Evolutionary conservation across 2,329 filamentous ascomycete genomes (phyloP).

Genomic region (Chaetomium sp.): DNA sequence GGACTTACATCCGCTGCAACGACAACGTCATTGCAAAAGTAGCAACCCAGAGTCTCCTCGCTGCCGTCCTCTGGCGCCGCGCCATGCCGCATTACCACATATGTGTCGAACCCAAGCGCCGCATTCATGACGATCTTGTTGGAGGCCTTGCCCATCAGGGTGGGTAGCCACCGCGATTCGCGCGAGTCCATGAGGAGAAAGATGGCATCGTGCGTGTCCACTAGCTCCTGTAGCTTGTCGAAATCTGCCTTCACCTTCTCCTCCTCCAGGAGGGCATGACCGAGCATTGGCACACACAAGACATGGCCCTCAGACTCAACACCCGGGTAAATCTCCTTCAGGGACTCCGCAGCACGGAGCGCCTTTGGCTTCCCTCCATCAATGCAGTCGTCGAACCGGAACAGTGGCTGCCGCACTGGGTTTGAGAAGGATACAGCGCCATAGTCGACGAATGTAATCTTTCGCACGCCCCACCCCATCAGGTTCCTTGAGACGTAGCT

Average conservation of each 20-base stretch:
- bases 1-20: conserved; percentile 83
- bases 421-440: conserved; percentile 94
- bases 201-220: conserved; percentile 84
- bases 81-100: conserved; percentile 95
- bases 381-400: conserved; percentile 85
- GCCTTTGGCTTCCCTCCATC: conserved; percentile 86
- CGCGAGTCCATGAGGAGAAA: conserved; percentile 98
- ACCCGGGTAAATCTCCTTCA: conserved; percentile 87
- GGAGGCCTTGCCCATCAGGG: conserved; percentile 89
- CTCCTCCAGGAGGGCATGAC: conserved; percentile 80
- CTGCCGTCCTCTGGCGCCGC: conserved; percentile 59
- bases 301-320: conserved; percentile 79
- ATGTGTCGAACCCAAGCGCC: conserved; percentile 93
- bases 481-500: conserved; percentile 91
- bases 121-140: conserved; percentile 97
- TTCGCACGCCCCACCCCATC: conserved; percentile 92
- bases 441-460: conserved; percentile 95
- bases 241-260: conserved; percentile 71
- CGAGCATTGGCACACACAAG: conserved; percentile 91
- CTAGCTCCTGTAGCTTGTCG: conserved; percentile 70
- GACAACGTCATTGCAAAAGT: conserved; percentile 98
- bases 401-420: conserved; percentile 90
- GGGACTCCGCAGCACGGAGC: conserved; percentile 72
- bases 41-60: conserved; percentile 81
- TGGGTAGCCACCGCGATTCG: conserved; percentile 93